Evolutionary conservation across 1,139 yeast species (phyloP).

Genomic region (Candida mesenterica): DNA sequence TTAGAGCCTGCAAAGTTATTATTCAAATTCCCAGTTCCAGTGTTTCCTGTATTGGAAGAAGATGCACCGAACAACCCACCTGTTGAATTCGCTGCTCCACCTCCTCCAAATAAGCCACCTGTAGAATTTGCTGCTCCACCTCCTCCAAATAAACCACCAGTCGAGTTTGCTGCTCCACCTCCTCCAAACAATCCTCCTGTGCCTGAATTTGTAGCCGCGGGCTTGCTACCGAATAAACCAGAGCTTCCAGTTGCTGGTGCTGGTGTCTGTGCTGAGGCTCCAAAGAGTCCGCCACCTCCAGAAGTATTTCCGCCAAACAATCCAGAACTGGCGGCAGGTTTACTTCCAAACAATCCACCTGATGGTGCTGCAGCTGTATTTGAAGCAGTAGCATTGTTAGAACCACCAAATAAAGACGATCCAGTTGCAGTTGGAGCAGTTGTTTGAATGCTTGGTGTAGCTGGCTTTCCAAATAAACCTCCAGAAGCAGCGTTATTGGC

Average conservation of each 20-base stretch:
- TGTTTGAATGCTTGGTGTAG: too few relatives aligned
- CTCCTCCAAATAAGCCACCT: constrained; percentile 15
- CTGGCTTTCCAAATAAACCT: constrained; percentile 31
- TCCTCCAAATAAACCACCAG: constrained; percentile 13
- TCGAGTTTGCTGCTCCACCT: constrained; percentile 4
- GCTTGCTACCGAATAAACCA: too few relatives aligned
- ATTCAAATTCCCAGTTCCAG: not conserved
- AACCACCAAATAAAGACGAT: too few relatives aligned
- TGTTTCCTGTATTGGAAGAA: constrained; percentile 4
- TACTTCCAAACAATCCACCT: constrained; percentile 1
- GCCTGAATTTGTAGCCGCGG: too few relatives aligned
- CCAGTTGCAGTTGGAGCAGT: not conserved
- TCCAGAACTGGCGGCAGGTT: constrained; percentile 1
- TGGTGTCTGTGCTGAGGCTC: constrained; percentile 11
- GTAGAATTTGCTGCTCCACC: constrained; percentile 8
- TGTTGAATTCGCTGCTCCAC: constrained; percentile 1
- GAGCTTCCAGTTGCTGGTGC: not conserved
- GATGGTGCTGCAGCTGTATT: too few relatives aligned
- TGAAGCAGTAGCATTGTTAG: too few relatives aligned
- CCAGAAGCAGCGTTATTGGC: too few relatives aligned
- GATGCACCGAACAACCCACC: constrained; percentile 13
- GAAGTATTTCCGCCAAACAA: not conserved
- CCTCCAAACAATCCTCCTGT: constrained; percentile 15
- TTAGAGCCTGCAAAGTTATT: not conserved
- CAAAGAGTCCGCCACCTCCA: constrained; percentile 24